phyloP scores from a whole-genome alignment of 1,139 yeast genomes.

The Wickerhamomyces sp. region DNA sequence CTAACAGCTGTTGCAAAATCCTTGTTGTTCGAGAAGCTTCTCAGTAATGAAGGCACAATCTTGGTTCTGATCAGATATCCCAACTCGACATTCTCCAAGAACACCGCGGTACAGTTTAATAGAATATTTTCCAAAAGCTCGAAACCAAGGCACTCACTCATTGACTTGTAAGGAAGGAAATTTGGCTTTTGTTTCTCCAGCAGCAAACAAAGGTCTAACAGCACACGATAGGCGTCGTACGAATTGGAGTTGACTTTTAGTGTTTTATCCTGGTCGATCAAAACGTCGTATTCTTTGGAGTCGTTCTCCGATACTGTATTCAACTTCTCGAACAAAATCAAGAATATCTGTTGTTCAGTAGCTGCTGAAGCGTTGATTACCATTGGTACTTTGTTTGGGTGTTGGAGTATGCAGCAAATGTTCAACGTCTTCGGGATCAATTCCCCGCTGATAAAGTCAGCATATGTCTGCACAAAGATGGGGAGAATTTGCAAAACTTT shows the following conservation, averaged over 20 bases:
- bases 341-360: slow-evolving; percentile 79
- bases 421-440: slow-evolving; percentile 54
- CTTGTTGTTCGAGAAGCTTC: slow-evolving; percentile 57
- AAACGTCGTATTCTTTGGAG: slow-evolving; percentile 28
- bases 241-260: slow-evolving; percentile 47
- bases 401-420: slow-evolving; percentile 69
- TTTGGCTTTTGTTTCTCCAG: slow-evolving; percentile 55
- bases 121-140: slow-evolving; percentile 70
- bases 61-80: slow-evolving; percentile 58
- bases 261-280: slow-evolving; percentile 39
- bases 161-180: slow-evolving; percentile 45
- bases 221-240: slow-evolving; percentile 63
- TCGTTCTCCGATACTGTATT: slow-evolving; percentile 25
- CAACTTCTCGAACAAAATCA: slow-evolving; percentile 68
- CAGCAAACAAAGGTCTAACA: slow-evolving; percentile 65
- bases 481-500: slow-evolving; percentile 86
- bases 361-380: slow-evolving; percentile 94
- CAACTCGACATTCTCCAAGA: slow-evolving; percentile 58
- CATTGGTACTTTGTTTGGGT: slow-evolving; percentile 63
- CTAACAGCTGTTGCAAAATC: slow-evolving; percentile 69
- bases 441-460: slow-evolving; percentile 47
- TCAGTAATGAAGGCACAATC: slow-evolving; percentile 68
- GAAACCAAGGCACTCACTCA: slow-evolving; percentile 66
- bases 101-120: slow-evolving; percentile 48
- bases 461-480: slow-evolving; percentile 61